phyloP scores from a whole-genome alignment of 1,284 basidiomycete genomes.

The Cryptococcus amylolentus region DNA sequence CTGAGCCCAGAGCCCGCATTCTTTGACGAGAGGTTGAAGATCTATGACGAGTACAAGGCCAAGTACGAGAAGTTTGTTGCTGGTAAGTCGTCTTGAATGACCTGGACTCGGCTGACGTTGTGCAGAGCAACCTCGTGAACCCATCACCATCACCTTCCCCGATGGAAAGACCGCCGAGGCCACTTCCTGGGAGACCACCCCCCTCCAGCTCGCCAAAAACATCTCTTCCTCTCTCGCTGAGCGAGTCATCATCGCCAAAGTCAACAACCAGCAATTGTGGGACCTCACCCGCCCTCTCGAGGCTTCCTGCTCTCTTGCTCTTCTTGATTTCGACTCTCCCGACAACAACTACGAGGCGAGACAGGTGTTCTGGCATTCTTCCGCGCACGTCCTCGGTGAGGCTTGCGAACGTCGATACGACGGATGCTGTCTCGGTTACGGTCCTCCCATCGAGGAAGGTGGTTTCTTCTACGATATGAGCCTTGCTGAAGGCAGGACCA shows the following conservation, averaged over 20 bases:
- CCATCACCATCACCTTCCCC: conserved; percentile 80
- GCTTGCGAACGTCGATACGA: conserved; percentile 88
- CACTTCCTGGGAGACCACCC: conserved; percentile 93
- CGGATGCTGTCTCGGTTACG: conserved; percentile 95
- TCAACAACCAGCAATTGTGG: conserved; percentile 76
- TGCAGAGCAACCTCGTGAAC: conserved; percentile 75
- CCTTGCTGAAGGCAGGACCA: conserved; percentile 57
- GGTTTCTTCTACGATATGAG: conserved; percentile 99
- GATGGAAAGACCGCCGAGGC: conserved; percentile 82
- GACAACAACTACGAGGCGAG: conserved; percentile 74
- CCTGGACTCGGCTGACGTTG: conserved; percentile 4
- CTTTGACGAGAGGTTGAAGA: conserved; percentile 83
- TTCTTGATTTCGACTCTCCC: conserved; percentile 92
- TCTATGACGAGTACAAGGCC: conserved; percentile 85
- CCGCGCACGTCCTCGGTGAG: conserved; percentile 98
- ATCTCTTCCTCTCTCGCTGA: conserved; percentile 87
- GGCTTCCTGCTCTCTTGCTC: conserved; percentile 69
- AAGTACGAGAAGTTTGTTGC: conserved; percentile 79
- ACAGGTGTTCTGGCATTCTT: conserved; percentile 99
- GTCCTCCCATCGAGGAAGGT: conserved; percentile 88
- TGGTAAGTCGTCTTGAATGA: conserved; percentile 51
- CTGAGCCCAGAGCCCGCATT: conserved; percentile 70
- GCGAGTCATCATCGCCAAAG: conserved; percentile 89
- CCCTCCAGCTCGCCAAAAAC: conserved; percentile 83
- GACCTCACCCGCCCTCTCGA: conserved; percentile 94